phyloP scores from a whole-genome alignment of 495 filamentous ascomycete genomes.

The Tuber microsphaerosporum region DNA sequence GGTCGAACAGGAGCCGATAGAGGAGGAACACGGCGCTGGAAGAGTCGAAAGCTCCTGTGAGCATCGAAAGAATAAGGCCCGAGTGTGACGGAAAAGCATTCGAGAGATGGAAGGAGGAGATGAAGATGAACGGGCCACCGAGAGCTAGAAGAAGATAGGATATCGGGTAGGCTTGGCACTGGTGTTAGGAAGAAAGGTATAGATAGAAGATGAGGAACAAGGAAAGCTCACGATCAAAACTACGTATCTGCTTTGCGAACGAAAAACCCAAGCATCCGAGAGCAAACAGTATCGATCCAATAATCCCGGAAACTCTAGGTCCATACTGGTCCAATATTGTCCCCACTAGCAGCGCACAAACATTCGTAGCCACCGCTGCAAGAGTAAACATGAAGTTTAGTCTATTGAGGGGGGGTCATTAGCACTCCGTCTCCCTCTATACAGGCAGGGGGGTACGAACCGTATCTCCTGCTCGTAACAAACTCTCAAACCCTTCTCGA shows the following conservation, averaged over 20 bases:
- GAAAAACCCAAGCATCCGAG: slow-evolving; percentile 65
- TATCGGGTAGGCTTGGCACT: slow-evolving; percentile 31
- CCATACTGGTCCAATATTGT: slow-evolving; percentile 79
- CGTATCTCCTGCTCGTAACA: slow-evolving; percentile 72
- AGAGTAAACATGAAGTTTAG: slow-evolving; percentile 92
- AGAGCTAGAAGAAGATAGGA: slow-evolving; percentile 71
- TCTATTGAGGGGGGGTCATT: neutral
- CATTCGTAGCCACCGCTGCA: slow-evolving; percentile 75
- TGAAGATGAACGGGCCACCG: slow-evolving; percentile 85
- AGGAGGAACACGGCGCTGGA: slow-evolving; percentile 80
- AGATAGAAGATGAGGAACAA: neutral
- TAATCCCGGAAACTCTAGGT: slow-evolving; percentile 65
- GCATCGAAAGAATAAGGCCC: slow-evolving; percentile 71
- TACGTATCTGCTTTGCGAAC: slow-evolving; percentile 55
- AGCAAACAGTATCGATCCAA: slow-evolving; percentile 62
- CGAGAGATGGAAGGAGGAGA: slow-evolving; percentile 84
- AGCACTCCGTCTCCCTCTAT: neutral
- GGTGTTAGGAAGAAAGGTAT: neutral
- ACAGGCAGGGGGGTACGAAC: slow-evolving; percentile 39
- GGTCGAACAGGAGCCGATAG: slow-evolving; percentile 70
- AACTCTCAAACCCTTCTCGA: slow-evolving; percentile 56
- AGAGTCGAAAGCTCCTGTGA: slow-evolving; percentile 86
- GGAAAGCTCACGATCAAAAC: slow-evolving; percentile 42
- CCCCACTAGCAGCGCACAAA: slow-evolving; percentile 68
- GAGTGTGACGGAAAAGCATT: slow-evolving; percentile 84